Percentiles rank a stretch among this genome's conserved stretches.
phyloP scores from a whole-genome alignment of 2,329 filamentous ascomycete genomes.

The Colletotrichum zoysiae region DNA sequence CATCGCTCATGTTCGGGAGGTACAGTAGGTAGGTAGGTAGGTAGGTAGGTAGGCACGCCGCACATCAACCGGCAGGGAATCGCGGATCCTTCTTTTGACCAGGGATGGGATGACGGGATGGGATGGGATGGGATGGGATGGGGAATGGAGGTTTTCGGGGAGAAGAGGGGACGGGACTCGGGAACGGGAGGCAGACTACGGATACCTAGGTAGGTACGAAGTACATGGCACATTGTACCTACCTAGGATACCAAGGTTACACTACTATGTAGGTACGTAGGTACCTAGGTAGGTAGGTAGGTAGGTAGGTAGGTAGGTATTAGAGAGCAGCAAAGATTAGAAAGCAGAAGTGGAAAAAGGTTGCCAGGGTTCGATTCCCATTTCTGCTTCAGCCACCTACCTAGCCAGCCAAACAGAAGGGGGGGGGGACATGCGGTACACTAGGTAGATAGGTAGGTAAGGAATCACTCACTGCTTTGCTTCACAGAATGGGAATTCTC shows the following conservation, averaged over 20 bases:
- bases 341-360: slow-evolving; percentile 38
- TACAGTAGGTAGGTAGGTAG: neutral
- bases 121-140: neutral
- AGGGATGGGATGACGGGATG: slow-evolving; percentile 11
- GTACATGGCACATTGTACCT: neutral
- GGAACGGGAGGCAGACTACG: neutral
- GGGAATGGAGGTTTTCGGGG: slow-evolving; percentile 13
- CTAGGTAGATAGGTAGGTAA: no score
- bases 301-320: no score
- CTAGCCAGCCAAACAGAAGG: slow-evolving; percentile 1
- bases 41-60: neutral
- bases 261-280: no score
- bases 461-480: slow-evolving; percentile 17
- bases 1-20: slow-evolving; percentile 3
- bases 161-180: slow-evolving; percentile 5
- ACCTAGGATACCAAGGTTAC: no score
- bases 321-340: neutral
- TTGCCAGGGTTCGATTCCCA: slow-evolving; percentile 31
- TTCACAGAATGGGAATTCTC: slow-evolving; percentile 23
- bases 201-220: no score
- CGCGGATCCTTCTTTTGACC: slow-evolving; percentile 9
- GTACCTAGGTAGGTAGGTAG: no score
- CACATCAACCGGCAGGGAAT: slow-evolving; percentile 16
- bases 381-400: slow-evolving; percentile 17
- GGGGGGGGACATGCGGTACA: neutral